phyloP scores from a whole-genome alignment of 2,329 filamentous ascomycete species.

The Fusarium piperis region DNA sequence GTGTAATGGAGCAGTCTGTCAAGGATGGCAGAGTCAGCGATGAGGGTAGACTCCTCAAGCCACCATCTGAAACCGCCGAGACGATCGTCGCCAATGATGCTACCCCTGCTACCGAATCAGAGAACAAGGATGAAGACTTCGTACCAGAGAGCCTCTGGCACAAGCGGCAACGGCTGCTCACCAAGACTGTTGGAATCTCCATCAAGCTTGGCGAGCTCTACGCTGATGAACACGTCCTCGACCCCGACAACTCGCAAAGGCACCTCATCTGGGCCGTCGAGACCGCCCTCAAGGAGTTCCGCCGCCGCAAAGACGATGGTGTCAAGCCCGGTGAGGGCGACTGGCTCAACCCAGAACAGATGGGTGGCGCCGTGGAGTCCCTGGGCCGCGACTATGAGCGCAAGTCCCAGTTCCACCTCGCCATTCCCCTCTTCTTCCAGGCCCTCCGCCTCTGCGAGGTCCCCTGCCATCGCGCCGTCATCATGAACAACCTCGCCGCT shows the following conservation, averaged over 20 bases:
- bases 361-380: conserved; percentile 79
- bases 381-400: conserved; percentile 81
- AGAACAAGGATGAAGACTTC: conserved; percentile 39
- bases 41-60: conserved; percentile 47
- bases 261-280: conserved; percentile 86
- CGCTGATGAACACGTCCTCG: conserved; percentile 76
- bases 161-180: conserved; percentile 73
- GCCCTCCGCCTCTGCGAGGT: conserved; percentile 74
- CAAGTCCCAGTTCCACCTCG: conserved; percentile 79
- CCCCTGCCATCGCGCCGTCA: conserved; percentile 80
- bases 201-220: conserved; percentile 90
- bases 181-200: conserved; percentile 77
- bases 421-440: conserved; percentile 87
- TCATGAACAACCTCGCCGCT: conserved; percentile 87
- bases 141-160: conserved; percentile 61
- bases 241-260: conserved; percentile 75
- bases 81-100: background rate
- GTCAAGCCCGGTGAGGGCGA: conserved; percentile 75
- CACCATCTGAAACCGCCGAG: conserved; percentile 16
- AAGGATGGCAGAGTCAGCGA: conserved; percentile 58
- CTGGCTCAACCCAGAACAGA: conserved; percentile 76
- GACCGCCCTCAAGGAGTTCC: conserved; percentile 77
- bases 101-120: conserved; percentile 26
- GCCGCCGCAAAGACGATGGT: conserved; percentile 72
- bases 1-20: conserved; percentile 61